Evolutionary conservation across 208 protist species (phyloP), one percentile per base, ranked within the genome.

Genomic region (Acanthamoeba royreba): DNA sequence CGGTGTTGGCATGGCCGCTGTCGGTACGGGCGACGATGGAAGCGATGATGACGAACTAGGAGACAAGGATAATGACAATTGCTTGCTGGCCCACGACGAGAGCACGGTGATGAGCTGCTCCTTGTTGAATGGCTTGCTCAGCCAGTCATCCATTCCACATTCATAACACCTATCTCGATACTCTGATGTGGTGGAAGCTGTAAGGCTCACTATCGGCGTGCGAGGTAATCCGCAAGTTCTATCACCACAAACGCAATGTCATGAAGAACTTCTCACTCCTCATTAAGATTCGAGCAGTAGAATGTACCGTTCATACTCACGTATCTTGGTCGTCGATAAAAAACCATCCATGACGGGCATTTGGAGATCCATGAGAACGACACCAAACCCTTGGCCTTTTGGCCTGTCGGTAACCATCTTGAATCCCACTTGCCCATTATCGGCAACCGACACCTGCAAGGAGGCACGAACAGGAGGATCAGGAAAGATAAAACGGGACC

Each of bases 281-380:
- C 9, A 25, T 9, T 55, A 19, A 9, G 49, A 19, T 25, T 25
- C 19, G 49, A 55, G 49, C 9, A 19, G 66, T 9, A 28, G 38
- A 31, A 4, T 38, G 66, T 15, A 15, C 4, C 66, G 66, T 38
- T 77, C 66, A 5, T 1, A 38, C 66, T 77, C 35, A 35, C 77
- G 77, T 19, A 86, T 49, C 28, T 25, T 53, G 43, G 45, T 49
- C 11, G 77, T 43, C 25, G 77, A 38, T n/a, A 58, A 35, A 45
- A 86, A 86, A 35, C 77, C 77, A 35, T 86, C 77, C 77, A 86
- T 86, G 42, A 86, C 77, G 13, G 77, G 77, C 77, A 86, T 86
- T 31, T 49, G 45, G 28, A 86, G 42, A 45, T 86, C 77, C 77
- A 86, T 86, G 8, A 86, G 77, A 4, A 86, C 43, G 43, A 86